A percentile compares a stretch with the other conserved stretches of the same genome.
Conservation (phyloP, 306 rosid genomes). For the Ceratonia siliqua region DNA sequence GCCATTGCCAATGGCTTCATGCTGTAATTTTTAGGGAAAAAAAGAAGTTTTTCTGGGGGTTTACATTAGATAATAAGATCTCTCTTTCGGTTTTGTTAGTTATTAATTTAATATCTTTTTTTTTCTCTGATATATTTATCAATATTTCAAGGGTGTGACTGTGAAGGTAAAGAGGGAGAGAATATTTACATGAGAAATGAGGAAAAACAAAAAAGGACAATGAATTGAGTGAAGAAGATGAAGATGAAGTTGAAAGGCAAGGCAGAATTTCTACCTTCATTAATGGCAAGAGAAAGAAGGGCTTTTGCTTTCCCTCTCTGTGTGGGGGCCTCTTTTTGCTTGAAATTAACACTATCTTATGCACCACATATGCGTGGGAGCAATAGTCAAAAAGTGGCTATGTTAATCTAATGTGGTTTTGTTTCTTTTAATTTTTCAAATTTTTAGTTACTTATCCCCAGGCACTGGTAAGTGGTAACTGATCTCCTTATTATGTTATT, state of each 20-base stretch:
- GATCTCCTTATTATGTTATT: not conserved
- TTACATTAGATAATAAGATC: conserved; percentile 57
- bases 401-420: conserved; percentile 38
- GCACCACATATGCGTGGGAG: conserved; percentile 43
- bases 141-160: not conserved
- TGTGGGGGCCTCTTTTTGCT: conserved; percentile 73
- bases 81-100: conserved; percentile 30
- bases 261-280: conserved; percentile 70
- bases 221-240: conserved; percentile 34
- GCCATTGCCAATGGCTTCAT: conserved; percentile 84
- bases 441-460: not conserved
- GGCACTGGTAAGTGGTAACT: too few relatives aligned
- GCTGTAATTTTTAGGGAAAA: conserved; percentile 53
- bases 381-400: conserved; percentile 58
- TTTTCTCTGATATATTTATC: not conserved
- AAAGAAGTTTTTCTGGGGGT: conserved; percentile 38
- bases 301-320: conserved; percentile 44
- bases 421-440: conserved; percentile 16
- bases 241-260: conserved; percentile 50
- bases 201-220: conserved; percentile 29
- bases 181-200: conserved; percentile 31
- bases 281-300: conserved; percentile 46
- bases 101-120: conserved; percentile 27
- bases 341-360: conserved; percentile 72
- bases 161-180: conserved; percentile 18